A percentile compares a stretch with the other conserved stretches of the same genome.
These are phyloP conservation scores for Schizophyllum commune DNA, from an alignment of 1,284 basidiomycete species.

Conservation along the genomic window DNA sequence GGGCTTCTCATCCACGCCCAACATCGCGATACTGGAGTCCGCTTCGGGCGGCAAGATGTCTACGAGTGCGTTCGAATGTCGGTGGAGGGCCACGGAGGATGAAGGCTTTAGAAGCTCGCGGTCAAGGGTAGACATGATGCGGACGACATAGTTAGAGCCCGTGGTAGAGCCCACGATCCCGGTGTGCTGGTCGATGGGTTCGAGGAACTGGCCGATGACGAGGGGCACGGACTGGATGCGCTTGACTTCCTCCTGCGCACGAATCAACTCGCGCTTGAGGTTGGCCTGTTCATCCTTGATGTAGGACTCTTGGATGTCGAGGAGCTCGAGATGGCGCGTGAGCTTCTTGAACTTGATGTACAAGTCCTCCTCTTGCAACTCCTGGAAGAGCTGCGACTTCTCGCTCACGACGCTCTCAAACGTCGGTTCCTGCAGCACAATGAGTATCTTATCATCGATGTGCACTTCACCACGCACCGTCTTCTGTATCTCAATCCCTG, in stretches of 20 bases:
- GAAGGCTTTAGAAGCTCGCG: conserved; percentile 96
- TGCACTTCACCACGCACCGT: conserved; percentile 47
- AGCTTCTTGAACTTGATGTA: conserved; percentile 96
- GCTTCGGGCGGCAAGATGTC: conserved; percentile 99
- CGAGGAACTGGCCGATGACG: conserved; percentile 99
- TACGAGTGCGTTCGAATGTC: conserved; percentile 97
- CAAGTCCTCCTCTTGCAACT: conserved; percentile 87
- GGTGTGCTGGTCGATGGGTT: conserved; percentile 97
- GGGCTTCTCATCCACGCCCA: conserved; percentile 89
- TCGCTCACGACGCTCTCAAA: conserved; percentile 84
- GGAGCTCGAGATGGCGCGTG: conserved; percentile 86
- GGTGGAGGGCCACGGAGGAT: conserved; percentile 93
- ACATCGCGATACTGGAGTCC: conserved; percentile 94
- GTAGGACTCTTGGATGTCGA: conserved; percentile 94
- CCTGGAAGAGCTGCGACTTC: conserved; percentile 79
- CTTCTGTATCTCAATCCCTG: conserved; percentile 79
- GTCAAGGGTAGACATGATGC: conserved; percentile 96
- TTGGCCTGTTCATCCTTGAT: conserved; percentile 99
- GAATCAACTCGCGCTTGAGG: conserved; percentile 94
- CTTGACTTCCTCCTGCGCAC: conserved; percentile 99
- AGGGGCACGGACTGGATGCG: conserved; percentile 98
- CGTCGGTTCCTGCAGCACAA: conserved; percentile 68
- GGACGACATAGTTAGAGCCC: conserved; percentile 97
- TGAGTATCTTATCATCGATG: background rate
- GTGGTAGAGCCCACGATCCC: conserved; percentile 98